Evolutionary conservation across 768 basidiomycete genomes (phyloP), one percentile per base, ranked within the genome.

Genomic region (Mycena rebaudengoi): DNA sequence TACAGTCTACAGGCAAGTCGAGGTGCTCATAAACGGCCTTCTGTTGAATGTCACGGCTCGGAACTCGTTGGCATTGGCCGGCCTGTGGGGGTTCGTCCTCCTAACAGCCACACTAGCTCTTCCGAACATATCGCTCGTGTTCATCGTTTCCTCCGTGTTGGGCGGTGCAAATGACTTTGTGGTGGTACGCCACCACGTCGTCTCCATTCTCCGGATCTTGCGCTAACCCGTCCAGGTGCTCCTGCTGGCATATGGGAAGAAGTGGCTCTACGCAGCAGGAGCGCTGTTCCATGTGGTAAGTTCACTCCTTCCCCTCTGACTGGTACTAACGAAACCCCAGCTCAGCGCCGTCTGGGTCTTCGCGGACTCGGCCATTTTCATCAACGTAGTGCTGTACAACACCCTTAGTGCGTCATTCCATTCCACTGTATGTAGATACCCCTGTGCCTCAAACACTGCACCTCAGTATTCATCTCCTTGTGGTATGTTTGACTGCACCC

Each of bases 71-170:
- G 16, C 45, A 37, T 20, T 62, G 40, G 60, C 60, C 26, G 50
- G 49, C 33, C 29, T 62, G 32, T 62, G 60, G 60, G 60, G 60
- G 14, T 43, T 62, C 14, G 29, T 62, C 43, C 51, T 62, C 41
- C 54, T 51, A 20, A 45, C 50, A 21, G 60, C 60, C 30, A 54
- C 60, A 33, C 33, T 62, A 29, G 60, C 39, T 37, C 60, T 62
- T n/a, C 60, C 60, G 37, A 62, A 37, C 51, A 62, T 62, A 53
- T 62, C 60, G n/a, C 60, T 51, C 30, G 60, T 62, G 12, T 62
- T 53, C 29, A 51, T 62, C 20, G 51, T 23, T 37, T 21, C 60
- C 26, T 62, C 60, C 40, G 50, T 62, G 23, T 45, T 62, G 41
- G 60, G 60, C 41, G 60, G 60, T 33, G 60, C 60, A 13, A 62